phyloP scores from a whole-genome alignment of 169 alveolate genomes.

The Perkinsus olseni region DNA sequence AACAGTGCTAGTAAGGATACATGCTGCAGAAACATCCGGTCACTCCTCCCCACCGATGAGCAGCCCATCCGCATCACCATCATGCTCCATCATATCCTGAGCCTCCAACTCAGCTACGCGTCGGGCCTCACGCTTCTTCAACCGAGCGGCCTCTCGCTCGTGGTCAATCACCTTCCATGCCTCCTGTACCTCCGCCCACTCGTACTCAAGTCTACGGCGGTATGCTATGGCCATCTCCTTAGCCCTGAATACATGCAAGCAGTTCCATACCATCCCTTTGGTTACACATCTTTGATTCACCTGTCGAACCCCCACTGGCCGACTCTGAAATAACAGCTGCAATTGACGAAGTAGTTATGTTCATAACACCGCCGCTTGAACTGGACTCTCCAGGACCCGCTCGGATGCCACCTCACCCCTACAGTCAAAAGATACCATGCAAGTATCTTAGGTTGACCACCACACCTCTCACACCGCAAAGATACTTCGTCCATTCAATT shows the following conservation, averaged over 20 bases:
- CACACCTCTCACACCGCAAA: constrained; percentile 56
- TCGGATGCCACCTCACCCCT: constrained; percentile 56
- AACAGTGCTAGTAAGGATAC: not conserved
- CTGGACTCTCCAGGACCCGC: constrained; percentile 61
- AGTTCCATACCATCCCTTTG: constrained; percentile 9
- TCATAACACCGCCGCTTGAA: constrained; percentile 53
- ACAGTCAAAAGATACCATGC: not conserved
- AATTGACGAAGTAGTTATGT: constrained; percentile 57
- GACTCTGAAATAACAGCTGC: constrained; percentile 53
- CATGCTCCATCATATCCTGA: not conserved
- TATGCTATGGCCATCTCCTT: constrained; percentile 58
- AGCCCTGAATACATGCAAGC: constrained; percentile 51
- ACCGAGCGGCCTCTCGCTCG: not conserved
- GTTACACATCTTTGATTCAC: not conserved
- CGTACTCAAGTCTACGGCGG: constrained; percentile 54
- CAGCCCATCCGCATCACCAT: not conserved
- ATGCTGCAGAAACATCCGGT: not conserved
- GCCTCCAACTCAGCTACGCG: not conserved
- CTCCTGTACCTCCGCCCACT: constrained; percentile 49
- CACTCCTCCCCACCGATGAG: not conserved
- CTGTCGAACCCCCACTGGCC: constrained; percentile 15
- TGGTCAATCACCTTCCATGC: constrained; percentile 52
- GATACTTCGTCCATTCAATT: constrained; percentile 52
- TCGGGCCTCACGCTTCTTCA: not conserved
- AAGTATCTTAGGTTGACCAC: not conserved